A percentile compares a stretch with the other conserved stretches of the same genome.
Conservation (phyloP, 73 alveolate genomes). For the Paraurostyla sp. region DNA sequence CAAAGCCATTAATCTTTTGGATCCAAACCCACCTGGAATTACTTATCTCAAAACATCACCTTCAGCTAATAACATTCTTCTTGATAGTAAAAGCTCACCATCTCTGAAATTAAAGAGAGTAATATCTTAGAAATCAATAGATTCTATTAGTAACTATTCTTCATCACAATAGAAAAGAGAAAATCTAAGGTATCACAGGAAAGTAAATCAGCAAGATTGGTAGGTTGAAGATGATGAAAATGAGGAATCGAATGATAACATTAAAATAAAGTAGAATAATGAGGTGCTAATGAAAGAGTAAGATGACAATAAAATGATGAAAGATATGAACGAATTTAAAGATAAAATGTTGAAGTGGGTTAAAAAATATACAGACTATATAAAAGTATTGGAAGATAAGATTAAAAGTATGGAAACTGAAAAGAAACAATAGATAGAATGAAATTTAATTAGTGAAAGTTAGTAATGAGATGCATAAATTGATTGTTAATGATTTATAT, state of each 20-base stretch:
- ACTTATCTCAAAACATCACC: too few relatives aligned
- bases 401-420: not conserved
- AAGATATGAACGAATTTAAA: not conserved
- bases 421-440: not conserved
- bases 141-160: slow-evolving; percentile 28
- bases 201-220: not conserved
- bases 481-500: too few relatives aligned
- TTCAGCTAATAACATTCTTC: too few relatives aligned
- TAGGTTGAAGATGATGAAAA: not conserved
- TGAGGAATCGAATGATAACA: not conserved
- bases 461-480: not conserved
- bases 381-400: not conserved
- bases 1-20: too few relatives aligned
- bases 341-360: slow-evolving; percentile 5
- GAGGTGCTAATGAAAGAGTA: not conserved
- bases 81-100: too few relatives aligned
- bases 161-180: slow-evolving; percentile 18
- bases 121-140: slow-evolving; percentile 4
- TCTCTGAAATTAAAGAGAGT: slow-evolving; percentile 28
- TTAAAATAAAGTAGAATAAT: not conserved
- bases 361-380: not conserved
- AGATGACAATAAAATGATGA: not conserved
- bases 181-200: slow-evolving; percentile 10
- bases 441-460: not conserved
- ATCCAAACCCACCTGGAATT: too few relatives aligned